Conservation (phyloP, 192 early-diverging fungal genomes). For the Globomyces pollinis-pini region DNA sequence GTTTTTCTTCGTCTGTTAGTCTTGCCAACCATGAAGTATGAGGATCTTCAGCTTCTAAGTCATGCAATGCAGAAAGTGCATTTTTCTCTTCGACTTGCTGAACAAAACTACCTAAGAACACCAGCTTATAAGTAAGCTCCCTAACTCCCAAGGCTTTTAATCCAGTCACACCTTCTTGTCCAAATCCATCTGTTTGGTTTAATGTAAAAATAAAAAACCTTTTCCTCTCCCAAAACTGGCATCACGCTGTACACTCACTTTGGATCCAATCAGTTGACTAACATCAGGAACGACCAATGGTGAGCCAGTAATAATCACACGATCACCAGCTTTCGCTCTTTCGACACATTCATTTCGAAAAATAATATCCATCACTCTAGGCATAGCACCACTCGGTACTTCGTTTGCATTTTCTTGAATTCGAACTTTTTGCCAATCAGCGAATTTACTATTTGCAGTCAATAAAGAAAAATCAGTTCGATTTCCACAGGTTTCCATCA, state of each 20-base stretch:
- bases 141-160: conserved; percentile 80
- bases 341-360: conserved; percentile 90
- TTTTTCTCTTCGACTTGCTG: conserved; percentile 47
- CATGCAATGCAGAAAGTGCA: conserved; percentile 45
- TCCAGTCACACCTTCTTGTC: conserved; percentile 73
- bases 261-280: conserved; percentile 60
- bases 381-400: conserved; percentile 96
- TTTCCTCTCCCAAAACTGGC: conserved; percentile 19
- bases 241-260: conserved; percentile 52
- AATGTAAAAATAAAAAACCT: too few relatives aligned
- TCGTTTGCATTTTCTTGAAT: conserved; percentile 94
- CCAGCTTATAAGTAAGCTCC: conserved; percentile 87
- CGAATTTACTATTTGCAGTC: conserved; percentile 79
- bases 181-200: conserved; percentile 63
- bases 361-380: conserved; percentile 91
- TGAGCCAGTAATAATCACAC: conserved; percentile 77
- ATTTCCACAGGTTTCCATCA: conserved; percentile 75
- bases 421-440: conserved; percentile 96
- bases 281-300: conserved; percentile 91
- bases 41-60: conserved; percentile 52
- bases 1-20: conserved; percentile 65
- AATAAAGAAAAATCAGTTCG: conserved; percentile 68
- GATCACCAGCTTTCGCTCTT: conserved; percentile 91
- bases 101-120: conserved; percentile 79
- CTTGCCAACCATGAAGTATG: conserved; percentile 51